Evolutionary conservation across 78 protist genomes (phyloP).

Genomic region (Pigoraptor vietnamica): DNA sequence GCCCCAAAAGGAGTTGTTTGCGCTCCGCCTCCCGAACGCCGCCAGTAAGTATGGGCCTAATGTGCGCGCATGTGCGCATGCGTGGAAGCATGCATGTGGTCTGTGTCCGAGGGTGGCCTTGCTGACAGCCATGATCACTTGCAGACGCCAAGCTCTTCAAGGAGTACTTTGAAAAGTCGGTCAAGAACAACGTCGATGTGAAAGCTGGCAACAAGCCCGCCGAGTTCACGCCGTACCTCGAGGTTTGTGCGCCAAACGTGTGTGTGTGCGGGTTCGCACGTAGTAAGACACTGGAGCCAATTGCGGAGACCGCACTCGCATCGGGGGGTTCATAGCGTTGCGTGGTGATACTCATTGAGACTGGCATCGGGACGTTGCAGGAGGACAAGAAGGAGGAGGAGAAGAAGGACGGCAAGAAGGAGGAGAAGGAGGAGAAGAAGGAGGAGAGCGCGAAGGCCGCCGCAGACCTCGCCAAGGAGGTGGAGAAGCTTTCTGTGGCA

Average conservation of each 20-base stretch:
- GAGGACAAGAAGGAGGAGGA: background rate
- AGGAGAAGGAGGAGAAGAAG: background rate
- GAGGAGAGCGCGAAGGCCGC: background rate
- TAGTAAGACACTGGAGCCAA: too few relatives aligned
- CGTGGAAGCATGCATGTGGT: background rate
- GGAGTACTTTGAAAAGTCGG: background rate
- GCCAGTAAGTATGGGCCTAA: background rate
- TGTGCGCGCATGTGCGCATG: background rate
- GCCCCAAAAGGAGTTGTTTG: background rate
- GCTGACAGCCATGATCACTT: too few relatives aligned
- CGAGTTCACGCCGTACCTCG: background rate
- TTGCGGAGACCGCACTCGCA: too few relatives aligned
- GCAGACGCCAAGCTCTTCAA: background rate
- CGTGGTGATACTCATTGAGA: too few relatives aligned
- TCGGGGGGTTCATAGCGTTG: too few relatives aligned
- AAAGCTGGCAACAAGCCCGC: background rate
- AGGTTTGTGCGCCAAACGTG: background rate
- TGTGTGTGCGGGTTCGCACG: background rate
- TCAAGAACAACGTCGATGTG: background rate
- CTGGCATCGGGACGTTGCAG: too few relatives aligned
- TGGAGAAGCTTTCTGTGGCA: background rate
- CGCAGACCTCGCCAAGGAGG: background rate
- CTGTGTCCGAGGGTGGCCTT: background rate
- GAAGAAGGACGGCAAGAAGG: background rate
- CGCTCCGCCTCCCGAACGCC: constrained; percentile 8